Evolutionary conservation across 164 flowering plant species (phyloP).

Genomic region (Nymphaea thermarum): DNA sequence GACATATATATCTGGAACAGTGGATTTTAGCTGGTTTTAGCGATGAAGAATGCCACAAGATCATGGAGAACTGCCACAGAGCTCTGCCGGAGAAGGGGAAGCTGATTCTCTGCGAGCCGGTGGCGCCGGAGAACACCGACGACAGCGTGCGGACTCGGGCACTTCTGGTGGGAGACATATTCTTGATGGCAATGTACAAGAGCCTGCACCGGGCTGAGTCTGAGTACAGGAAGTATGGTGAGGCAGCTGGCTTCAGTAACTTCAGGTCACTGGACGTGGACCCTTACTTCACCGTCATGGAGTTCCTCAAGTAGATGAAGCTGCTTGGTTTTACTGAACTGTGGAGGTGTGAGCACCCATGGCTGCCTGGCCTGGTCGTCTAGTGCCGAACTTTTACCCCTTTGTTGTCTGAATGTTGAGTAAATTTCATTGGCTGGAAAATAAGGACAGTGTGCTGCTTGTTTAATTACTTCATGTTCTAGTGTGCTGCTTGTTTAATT

Average conservation of each 20-base stretch:
- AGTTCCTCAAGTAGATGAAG: slow-evolving; percentile 37
- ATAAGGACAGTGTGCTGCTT: no score
- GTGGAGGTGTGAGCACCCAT: no score
- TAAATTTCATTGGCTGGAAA: no score
- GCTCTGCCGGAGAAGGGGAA: slow-evolving; percentile 61
- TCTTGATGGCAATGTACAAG: slow-evolving; percentile 63
- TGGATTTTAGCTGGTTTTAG: slow-evolving; percentile 71
- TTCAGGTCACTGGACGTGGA: slow-evolving; percentile 42
- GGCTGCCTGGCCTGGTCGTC: no score
- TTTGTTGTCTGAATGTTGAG: no score
- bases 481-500: no score
- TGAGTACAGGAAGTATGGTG: slow-evolving; percentile 45
- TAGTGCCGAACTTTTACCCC: no score
- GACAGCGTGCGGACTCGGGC: slow-evolving; percentile 57
- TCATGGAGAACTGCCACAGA: slow-evolving; percentile 52
- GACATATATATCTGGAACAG: slow-evolving; percentile 16
- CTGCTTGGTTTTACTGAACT: no score
- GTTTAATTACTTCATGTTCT: no score
- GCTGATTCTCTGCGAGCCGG: slow-evolving; percentile 69
- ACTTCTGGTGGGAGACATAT: slow-evolving; percentile 55
- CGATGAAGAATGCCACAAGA: slow-evolving; percentile 50
- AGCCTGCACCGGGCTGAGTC: slow-evolving; percentile 56
- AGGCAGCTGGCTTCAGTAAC: slow-evolving; percentile 35
- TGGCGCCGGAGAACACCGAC: slow-evolving; percentile 41
- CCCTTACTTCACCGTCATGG: slow-evolving; percentile 45